Conservation (phyloP, 1,284 basidiomycete species). For the Hemileia vastatrix region DNA sequence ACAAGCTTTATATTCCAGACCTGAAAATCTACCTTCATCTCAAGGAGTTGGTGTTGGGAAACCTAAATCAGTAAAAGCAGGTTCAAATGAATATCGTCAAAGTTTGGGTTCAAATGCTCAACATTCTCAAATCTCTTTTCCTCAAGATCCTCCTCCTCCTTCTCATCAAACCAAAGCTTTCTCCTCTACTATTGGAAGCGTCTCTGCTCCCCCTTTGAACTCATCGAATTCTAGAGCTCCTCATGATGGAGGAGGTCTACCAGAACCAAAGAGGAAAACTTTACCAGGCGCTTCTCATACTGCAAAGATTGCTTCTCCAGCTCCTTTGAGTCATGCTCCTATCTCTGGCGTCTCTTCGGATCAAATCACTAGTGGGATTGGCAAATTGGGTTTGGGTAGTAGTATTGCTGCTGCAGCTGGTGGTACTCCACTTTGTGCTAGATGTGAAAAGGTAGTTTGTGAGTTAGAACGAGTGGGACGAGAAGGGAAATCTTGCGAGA, state of each 20-base stretch:
- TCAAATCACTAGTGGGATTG: constrained; percentile 26
- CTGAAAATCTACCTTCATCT: no score
- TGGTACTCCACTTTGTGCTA: constrained; percentile 38
- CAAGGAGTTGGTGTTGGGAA: no score
- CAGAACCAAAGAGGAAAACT: not conserved
- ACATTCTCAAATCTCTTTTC: not conserved
- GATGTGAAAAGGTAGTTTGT: constrained; percentile 37
- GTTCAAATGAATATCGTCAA: no score
- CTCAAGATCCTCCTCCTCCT: not conserved
- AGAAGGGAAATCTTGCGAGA: no score
- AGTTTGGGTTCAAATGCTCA: no score
- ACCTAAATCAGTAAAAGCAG: no score
- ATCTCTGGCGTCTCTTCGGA: not conserved
- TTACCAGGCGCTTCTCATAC: not conserved
- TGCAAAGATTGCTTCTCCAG: not conserved
- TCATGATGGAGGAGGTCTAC: not conserved
- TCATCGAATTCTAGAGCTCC: not conserved
- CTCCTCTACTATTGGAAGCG: not conserved
- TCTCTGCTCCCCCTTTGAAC: not conserved
- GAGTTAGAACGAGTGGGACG: constrained; percentile 11
- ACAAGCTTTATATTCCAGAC: no score
- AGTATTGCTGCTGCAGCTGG: constrained; percentile 27
- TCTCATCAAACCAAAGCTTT: not conserved
- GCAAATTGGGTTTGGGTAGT: constrained; percentile 27
- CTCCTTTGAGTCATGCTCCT: not conserved